Percentiles rank a stretch among this genome's conserved stretches.
These are phyloP conservation scores for Nadsonia commutata DNA, from an alignment of 1,139 yeast genomes.

Conservation along the genomic window DNA sequence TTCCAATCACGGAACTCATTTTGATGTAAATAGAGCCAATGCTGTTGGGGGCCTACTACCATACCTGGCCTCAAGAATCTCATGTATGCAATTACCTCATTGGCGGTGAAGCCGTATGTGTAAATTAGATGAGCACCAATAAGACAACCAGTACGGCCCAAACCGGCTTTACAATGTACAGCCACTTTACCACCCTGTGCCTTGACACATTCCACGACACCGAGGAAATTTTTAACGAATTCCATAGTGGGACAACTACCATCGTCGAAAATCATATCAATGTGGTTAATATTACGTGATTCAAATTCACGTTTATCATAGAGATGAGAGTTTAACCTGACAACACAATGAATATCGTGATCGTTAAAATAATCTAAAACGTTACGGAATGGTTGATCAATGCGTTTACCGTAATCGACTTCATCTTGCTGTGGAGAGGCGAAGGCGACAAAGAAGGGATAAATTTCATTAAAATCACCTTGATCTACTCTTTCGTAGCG, in stretches of 20 bases:
- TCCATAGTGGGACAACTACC: constrained; percentile 96
- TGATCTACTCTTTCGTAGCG: constrained; percentile 90
- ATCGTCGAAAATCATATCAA: constrained; percentile 93
- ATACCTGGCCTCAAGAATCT: constrained; percentile 94
- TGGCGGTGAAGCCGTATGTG: constrained; percentile 93
- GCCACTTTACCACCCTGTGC: constrained; percentile 83
- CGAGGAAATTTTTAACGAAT: constrained; percentile 79
- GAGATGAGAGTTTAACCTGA: constrained; percentile 78
- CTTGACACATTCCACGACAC: constrained; percentile 85
- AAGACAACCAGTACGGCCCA: constrained; percentile 94
- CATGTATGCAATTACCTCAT: constrained; percentile 92
- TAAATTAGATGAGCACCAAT: constrained; percentile 94
- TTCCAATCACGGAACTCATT: constrained; percentile 94
- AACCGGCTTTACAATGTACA: constrained; percentile 95
- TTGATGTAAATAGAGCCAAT: constrained; percentile 93
- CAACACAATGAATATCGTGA: constrained; percentile 74
- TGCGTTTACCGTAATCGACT: constrained; percentile 21
- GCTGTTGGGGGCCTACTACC: constrained; percentile 99
- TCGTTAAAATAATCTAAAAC: constrained; percentile 63
- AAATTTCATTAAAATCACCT: constrained; percentile 85
- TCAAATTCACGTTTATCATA: constrained; percentile 78
- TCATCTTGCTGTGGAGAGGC: constrained; percentile 82
- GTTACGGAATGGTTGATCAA: constrained; percentile 37
- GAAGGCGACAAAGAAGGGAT: constrained; percentile 91
- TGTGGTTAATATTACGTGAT: constrained; percentile 68